Evolutionary conservation across 805 yeast genomes (phyloP), one percentile per base, ranked within the genome.

Genomic region (Metschnikowia cerradonensis): DNA sequence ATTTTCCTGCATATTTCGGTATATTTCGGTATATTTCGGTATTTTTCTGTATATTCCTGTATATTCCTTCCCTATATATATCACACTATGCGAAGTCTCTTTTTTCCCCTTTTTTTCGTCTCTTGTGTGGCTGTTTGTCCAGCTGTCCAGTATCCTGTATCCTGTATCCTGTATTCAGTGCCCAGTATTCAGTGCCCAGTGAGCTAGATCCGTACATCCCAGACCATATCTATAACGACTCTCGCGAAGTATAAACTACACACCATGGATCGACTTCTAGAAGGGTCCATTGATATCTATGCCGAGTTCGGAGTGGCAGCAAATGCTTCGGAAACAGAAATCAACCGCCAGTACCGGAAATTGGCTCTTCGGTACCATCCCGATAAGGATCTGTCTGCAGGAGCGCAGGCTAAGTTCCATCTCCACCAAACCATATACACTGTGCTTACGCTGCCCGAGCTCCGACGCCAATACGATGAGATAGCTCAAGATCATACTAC

Each of bases 281-380:
- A 47, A 34, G 67, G 60, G 23, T 47, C 48, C 6, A 54, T 62
- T 34, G 70, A 71, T 52, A 66, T 80, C 45, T 80, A 81, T 62
- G 58, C 61, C 15, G 74, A 76, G 26, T 67, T 85, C 2, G 53
- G 78, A 6, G 56, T 76, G 3, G 82, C 52, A 0, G 60, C 62
- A 1, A 52, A 54, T 8, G 68, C 73, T 10, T 37, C 61, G 5
- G 35, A 33, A 3, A 47, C 50, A 3, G 67, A 62, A 11, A 68
- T 73, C 22, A 56, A 64, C 38, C 49, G 61, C 5, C 64, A 62
- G 44, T 73, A 70, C 56, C 60, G 77, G 36, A 57, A 58, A 37
- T 55, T 63, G 50, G 78, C 78, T 0, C 64, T 73, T 19, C 42
- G 52, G 19, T 68, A 60, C 52, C 78, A 74, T 52, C 78, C 78